Base-by-base conservation (phyloP, 768 basidiomycete genomes). In the Chlorophyllum brunneum region DNA sequence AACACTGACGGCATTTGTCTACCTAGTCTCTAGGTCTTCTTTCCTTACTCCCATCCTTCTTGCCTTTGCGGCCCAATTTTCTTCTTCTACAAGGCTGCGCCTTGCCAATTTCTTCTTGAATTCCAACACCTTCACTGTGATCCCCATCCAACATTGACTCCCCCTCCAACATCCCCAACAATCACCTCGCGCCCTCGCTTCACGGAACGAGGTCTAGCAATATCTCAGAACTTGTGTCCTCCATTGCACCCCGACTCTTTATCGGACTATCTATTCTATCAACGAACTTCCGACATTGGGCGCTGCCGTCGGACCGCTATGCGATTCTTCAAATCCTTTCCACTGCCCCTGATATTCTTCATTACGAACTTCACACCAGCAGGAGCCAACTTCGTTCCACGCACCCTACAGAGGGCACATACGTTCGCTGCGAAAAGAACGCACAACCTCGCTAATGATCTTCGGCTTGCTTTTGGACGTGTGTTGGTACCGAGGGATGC, bases 381-480 rank as follows among this genome's bases (percentile, higher is more conserved):
- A 2, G 40, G 56, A 39, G 38, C 26, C n/a, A 23, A 33, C 47
- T 65, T 65, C 23, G 63, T 77, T 60, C 67, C 68, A 58, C 68
- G 76, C 59, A 70, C 73, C 47, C 59, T 80, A 16, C 68, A 72
- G 43, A 73, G 67, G 27, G 73, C 77, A 27, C 86, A 85, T 61
- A 71, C 69, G 24, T 70, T 73, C 53, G 85, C 86, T 26, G 63
- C 77, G 38, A 76, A 72, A 51, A 80, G 79, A 51, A 88, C 85
- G 36, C 76, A 78, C 41, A 76, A 67, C 49, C 71, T 91, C 24
- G 85, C 86, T 15, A 76, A 75, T 50, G 88, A 91, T 65, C 73
- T 91, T 51, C 83, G 86, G 24, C 61, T 82, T 29, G 84, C 83
- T 10, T 81, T 90, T 60, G 68, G 75, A 18, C 73, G 76, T 20